Percentiles rank a stretch among this genome's conserved stretches.
These are phyloP conservation scores for Mallotus nudiflorus DNA, from an alignment of 345 rosid genomes.

Conservation along the genomic window DNA sequence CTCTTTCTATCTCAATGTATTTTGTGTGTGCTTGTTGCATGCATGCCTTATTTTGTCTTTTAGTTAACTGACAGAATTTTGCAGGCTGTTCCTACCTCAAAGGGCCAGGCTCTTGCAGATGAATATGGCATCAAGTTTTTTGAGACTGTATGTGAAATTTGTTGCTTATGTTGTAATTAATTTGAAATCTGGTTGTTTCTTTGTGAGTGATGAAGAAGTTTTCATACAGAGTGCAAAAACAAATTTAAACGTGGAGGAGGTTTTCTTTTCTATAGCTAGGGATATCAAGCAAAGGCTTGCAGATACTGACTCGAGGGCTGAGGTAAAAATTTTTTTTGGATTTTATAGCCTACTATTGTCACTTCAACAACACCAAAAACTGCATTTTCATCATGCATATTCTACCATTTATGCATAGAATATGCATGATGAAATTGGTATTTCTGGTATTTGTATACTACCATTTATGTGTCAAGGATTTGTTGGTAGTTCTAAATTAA, in stretches of 20 bases:
- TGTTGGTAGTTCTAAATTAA: not conserved
- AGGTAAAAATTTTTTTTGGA: conserved; percentile 12
- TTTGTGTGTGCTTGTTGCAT: not conserved
- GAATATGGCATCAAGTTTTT: conserved; percentile 95
- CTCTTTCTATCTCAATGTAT: conserved; percentile 12
- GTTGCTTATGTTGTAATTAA: not conserved
- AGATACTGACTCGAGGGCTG: conserved; percentile 27
- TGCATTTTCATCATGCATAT: not conserved
- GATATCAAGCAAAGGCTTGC: conserved; percentile 32
- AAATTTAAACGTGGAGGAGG: conserved; percentile 34
- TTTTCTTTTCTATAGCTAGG: conserved; percentile 32
- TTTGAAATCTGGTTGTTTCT: conserved; percentile 2
- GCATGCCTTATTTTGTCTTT: not conserved
- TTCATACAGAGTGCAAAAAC: conserved; percentile 29
- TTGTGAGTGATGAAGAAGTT: conserved; percentile 6
- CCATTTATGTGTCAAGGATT: not conserved
- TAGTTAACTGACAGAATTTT: conserved; percentile 10
- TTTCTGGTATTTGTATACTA: not conserved
- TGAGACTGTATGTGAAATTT: conserved; percentile 69
- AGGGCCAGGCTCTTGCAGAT: conserved; percentile 98
- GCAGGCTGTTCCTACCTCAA: conserved; percentile 90
- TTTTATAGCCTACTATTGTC: not conserved
- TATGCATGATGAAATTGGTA: not conserved
- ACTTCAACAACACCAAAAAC: not conserved
- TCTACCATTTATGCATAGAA: too few species aligned